phyloP scores from a whole-genome alignment of 176 grass and related monocot species.

The Cymbopogon citratus region DNA sequence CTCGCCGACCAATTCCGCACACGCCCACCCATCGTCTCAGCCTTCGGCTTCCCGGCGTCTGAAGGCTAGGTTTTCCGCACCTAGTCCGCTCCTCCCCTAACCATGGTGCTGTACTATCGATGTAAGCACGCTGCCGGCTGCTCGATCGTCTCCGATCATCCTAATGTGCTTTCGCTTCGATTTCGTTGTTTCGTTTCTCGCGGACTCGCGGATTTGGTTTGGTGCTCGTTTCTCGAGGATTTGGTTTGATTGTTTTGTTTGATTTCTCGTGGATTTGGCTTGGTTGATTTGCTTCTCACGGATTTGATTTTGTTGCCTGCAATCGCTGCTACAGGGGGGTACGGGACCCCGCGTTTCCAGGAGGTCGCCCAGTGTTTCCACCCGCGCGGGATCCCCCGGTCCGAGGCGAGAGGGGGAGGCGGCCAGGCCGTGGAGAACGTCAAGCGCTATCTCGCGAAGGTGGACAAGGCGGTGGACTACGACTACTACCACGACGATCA shows the following conservation, averaged over 20 bases:
- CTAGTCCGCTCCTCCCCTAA: background rate
- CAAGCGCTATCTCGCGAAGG: background rate
- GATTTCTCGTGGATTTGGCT: background rate
- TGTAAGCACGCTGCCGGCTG: background rate
- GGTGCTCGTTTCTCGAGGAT: background rate
- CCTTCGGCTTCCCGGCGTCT: background rate
- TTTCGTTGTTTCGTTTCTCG: background rate
- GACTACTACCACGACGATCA: background rate
- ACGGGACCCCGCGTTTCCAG: background rate
- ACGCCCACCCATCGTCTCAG: background rate
- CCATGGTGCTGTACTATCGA: background rate
- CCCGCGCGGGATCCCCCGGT: conserved; percentile 10
- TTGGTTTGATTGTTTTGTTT: background rate
- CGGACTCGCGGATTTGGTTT: background rate
- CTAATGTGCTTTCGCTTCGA: background rate
- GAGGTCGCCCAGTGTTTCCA: background rate
- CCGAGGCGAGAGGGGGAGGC: conserved; percentile 8
- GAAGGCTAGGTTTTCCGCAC: conserved; percentile 7
- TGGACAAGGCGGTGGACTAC: conserved; percentile 14
- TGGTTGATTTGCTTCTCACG: background rate
- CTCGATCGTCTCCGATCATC: background rate
- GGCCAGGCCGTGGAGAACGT: background rate
- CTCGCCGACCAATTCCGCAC: background rate
- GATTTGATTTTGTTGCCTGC: background rate
- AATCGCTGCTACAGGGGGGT: background rate